Percentiles rank a stretch among this genome's conserved stretches.
Evolutionary conservation across 2,329 filamentous ascomycete species (phyloP).

Genomic region (Apiospora arundinis): DNA sequence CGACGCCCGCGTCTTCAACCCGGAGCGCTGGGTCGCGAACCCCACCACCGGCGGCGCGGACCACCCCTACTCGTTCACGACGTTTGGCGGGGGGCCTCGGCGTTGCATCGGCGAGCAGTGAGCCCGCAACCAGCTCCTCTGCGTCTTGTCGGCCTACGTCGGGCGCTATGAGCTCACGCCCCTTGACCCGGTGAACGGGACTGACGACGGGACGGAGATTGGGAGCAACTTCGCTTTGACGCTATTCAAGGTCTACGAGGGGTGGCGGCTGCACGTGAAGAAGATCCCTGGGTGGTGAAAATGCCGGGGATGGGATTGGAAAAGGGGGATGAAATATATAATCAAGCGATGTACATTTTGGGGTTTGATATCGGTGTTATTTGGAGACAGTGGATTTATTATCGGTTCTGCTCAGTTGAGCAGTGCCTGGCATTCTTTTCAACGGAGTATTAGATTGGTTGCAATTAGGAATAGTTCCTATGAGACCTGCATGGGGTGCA

Average conservation of each 20-base stretch:
- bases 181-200: background rate
- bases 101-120: conserved; percentile 86
- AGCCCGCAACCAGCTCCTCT: conserved; percentile 84
- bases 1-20: conserved; percentile 77
- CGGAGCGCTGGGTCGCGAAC: conserved; percentile 72
- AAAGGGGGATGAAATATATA: background rate
- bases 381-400: background rate
- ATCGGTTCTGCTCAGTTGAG: no score
- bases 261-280: background rate
- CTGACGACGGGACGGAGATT: background rate
- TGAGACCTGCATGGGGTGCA: no score
- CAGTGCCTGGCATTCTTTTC: background rate
- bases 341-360: background rate
- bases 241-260: background rate
- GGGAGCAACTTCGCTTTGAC: background rate
- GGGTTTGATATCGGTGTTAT: background rate
- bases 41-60: conserved; percentile 67
- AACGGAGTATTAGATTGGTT: no score
- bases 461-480: no score
- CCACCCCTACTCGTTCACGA: conserved; percentile 79
- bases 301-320: background rate
- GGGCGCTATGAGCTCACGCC: conserved; percentile 70
- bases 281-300: background rate
- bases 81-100: conserved; percentile 85
- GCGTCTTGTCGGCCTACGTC: conserved; percentile 77